phyloP scores from a whole-genome alignment of 257 asterid species.

The Nicotiana obtusifolia region DNA sequence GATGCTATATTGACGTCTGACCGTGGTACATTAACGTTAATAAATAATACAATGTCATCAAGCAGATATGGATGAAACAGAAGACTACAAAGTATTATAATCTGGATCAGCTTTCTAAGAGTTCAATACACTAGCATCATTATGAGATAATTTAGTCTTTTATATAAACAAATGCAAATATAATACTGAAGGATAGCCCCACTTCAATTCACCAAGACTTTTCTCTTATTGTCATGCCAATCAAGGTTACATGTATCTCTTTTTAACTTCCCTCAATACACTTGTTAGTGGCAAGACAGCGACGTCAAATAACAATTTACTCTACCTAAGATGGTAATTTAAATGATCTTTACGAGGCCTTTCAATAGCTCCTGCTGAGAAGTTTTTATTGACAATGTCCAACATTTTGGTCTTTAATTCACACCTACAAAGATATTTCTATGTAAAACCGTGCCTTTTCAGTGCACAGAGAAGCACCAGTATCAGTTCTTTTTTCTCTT shows the following conservation, averaged over 20 bases:
- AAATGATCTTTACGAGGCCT: not conserved
- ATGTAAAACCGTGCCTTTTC: not conserved
- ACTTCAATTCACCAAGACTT: too few relatives aligned
- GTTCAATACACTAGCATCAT: not conserved
- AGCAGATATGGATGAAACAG: not conserved
- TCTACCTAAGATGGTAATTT: not conserved
- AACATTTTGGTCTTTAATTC: not conserved
- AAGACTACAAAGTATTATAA: not conserved
- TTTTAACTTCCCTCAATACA: not conserved
- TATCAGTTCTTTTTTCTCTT: not conserved
- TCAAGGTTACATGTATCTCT: not conserved
- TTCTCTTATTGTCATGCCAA: not conserved
- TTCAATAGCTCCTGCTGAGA: not conserved
- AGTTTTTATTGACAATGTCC: not conserved
- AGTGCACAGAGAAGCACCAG: not conserved
- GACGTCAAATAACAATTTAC: not conserved
- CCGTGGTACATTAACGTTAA: not conserved
- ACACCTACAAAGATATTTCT: not conserved
- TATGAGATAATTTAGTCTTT: not conserved
- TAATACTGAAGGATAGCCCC: not conserved
- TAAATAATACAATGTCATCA: not conserved
- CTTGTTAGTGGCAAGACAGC: not conserved
- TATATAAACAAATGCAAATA: not conserved
- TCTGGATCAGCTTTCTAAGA: not conserved
- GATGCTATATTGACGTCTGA: not conserved